Evolutionary conservation across 768 basidiomycete species (phyloP), one percentile per base, ranked within the genome.

Genomic region (Cystofilobasidium macerans): DNA sequence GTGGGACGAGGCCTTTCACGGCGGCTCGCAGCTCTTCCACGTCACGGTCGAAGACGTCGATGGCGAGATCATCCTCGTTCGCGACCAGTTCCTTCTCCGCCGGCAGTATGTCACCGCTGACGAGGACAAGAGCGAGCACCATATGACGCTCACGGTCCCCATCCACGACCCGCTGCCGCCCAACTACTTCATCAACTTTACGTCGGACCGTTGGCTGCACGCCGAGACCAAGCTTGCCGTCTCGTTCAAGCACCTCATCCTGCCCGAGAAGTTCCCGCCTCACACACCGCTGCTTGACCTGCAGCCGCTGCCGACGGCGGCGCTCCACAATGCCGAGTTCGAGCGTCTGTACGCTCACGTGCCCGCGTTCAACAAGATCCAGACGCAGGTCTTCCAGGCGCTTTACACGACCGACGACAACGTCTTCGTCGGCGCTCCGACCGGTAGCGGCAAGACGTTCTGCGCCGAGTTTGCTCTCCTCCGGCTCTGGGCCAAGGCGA

Each of bases 371-470:
- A 98, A 98, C 82, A 99, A 97, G 77, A 97, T 98, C 69, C 95
- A 98, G 75, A 98, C 91, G 0, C 95, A 98, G 76, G 93, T 95
- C 53, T 98, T 99, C 86, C 92, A 97, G 71, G 93, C 94, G 0
- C 80, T 99, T 0, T 99, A 97, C 75, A 91, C 89, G 0, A 86
- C 90, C 0, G 93, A 97, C 72, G 95, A 98, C 73, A 98, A 94
- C 71, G 86, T 94, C 47, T 93, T 98, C 73, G 85, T 99, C 64
- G 93, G 92, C 24, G 95, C 94, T 0, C 94, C 95, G 0, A 92
- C 95, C 0, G 94, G 95, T 28, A 90, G 88, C 59, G 94, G 95
- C 16, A 98, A 99, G 81, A 98, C 94, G 0, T 87, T 98, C 47
- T 94, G 91, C 70, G 95, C 93, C 0, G 95, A 99, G 75, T 94